phyloP scores from a whole-genome alignment of 2,329 filamentous ascomycete species.

The Taxawa tesnikishii region DNA sequence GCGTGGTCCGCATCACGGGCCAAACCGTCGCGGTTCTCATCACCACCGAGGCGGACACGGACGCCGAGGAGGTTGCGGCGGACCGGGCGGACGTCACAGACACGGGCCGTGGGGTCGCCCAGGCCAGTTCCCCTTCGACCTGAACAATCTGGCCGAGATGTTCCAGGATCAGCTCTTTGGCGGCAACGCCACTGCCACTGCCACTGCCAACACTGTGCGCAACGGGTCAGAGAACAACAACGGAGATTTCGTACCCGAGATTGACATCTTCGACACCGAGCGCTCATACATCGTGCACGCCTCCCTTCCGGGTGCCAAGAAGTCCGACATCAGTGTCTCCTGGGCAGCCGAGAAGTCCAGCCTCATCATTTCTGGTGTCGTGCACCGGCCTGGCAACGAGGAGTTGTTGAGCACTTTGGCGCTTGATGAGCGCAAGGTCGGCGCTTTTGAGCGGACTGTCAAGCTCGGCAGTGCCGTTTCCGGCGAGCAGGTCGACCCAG shows the following conservation, averaged over 20 bases:
- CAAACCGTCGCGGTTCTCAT: slow-evolving; percentile 7
- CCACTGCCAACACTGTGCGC: slow-evolving; percentile 44
- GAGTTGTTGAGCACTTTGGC: slow-evolving; percentile 56
- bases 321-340: slow-evolving; percentile 64
- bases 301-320: slow-evolving; percentile 66
- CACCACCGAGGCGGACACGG: slow-evolving; percentile 10
- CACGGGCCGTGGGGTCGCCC: slow-evolving; percentile 7
- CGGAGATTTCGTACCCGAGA: slow-evolving; percentile 44
- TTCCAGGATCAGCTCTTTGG: slow-evolving; percentile 20
- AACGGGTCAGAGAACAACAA: slow-evolving; percentile 49
- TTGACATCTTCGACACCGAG: slow-evolving; percentile 63
- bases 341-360: slow-evolving; percentile 59
- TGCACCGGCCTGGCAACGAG: slow-evolving; percentile 58
- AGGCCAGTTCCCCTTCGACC: slow-evolving; percentile 3
- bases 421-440: slow-evolving; percentile 56
- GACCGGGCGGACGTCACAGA: slow-evolving; percentile 16
- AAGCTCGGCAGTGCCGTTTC: slow-evolving; percentile 42
- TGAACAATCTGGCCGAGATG: slow-evolving; percentile 8
- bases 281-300: slow-evolving; percentile 56
- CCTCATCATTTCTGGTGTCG: slow-evolving; percentile 58
- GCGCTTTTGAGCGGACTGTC: slow-evolving; percentile 61
- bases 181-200: slow-evolving; percentile 9
- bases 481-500: slow-evolving; percentile 52
- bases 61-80: slow-evolving; percentile 12
- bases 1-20: slow-evolving; percentile 1